Base-by-base conservation (phyloP, 805 yeast species). In the Myxozyma nipponensis region DNA sequence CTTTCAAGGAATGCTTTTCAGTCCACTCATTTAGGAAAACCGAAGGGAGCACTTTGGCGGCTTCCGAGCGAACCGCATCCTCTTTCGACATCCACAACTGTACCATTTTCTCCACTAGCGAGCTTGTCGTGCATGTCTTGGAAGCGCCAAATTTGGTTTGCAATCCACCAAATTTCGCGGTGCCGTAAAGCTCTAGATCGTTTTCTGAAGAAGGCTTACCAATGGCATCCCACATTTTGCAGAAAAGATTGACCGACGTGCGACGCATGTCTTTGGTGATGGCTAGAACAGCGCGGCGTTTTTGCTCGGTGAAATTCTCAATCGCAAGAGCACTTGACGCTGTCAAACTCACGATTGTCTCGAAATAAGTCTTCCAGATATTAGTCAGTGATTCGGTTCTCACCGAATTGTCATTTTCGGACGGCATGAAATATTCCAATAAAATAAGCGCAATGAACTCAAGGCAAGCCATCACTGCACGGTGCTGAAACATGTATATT, bases 41-140 rank as follows among this genome's bases (percentile, higher is more conserved):
- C 1, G 86, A 73, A 88, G 90, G 85, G 38, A 87, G 64, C 19
- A 86, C 73, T 58, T 79, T 76, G 26, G 78, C 83, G 56, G 90
- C 83, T 23, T 80, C 77, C 26, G 70, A 68, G 59, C 81, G 82
- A 61, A 89, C 81, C 24, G 69, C 70, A 3, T 76, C 66, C 63
- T 84, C 81, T 58, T 81, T 72, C 63, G 86, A 95, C 59, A 86
- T 73, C 42, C 85, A 81, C 62, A 84, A 77, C 39, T 82, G 73
- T 70, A 84, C 72, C 49, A 88, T 66, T 48, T 82, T 85, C 44
- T 78, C 78, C 38, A 86, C 68, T 24, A 53, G 39, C 23, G 49
- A 45, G 35, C 19, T 19, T 4, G 26, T 36, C 6, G 40, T 36
- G n/a, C 49, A 22, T 19, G 41, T 38, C 26, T 37, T 22, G 39